Base-by-base conservation (phyloP, 805 yeast genomes). In the Nakazawaea wyomingensis region DNA sequence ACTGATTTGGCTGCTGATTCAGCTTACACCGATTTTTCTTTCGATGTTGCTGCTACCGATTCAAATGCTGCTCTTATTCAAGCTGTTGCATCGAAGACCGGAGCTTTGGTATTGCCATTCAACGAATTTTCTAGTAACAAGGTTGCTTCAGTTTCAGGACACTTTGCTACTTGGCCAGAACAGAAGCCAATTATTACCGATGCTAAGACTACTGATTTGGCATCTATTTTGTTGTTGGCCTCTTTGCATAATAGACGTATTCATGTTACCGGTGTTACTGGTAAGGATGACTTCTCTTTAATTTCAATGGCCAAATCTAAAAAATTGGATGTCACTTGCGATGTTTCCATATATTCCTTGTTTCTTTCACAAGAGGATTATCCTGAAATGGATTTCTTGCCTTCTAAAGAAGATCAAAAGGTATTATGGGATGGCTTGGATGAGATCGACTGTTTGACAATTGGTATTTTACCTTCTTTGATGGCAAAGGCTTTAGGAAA, bases 201-300 rank as follows among this genome's bases (percentile, higher is more conserved):
- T 65, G 96, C 98, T 39, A 81, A 78, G 61, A 82, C 91, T 20
- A 85, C 96, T 31, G 91, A 88, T 56, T 72, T 91, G 57, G 98
- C 98, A n/a, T 85, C 96, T 3, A 83, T 90, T 35, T 69, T 91
- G 60, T 74, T 91, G 56, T 71, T 91, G 65, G 96, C 97, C 34
- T 85, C 96, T 21, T 74, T 91, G 59, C 89, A 86, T 71, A 76
- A 70, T 66, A 78, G 95, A 57, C 71, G 88, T 32, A 83, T 91
- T 50, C 98, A 91, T 64, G 81, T 91, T 54, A 86, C 96, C 44
- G 89, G 85, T 52, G 93, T 91, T 40, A 78, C 85, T 33, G 73
- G 83, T 47, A 79, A 74, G 59, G 87, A 83, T 51, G 98, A 91
- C 62, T 72, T 91, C 59, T 81, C 85, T 48, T 72, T 91, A 59